Conservation (phyloP, 768 basidiomycete species). For the Termitomyces sp. region DNA sequence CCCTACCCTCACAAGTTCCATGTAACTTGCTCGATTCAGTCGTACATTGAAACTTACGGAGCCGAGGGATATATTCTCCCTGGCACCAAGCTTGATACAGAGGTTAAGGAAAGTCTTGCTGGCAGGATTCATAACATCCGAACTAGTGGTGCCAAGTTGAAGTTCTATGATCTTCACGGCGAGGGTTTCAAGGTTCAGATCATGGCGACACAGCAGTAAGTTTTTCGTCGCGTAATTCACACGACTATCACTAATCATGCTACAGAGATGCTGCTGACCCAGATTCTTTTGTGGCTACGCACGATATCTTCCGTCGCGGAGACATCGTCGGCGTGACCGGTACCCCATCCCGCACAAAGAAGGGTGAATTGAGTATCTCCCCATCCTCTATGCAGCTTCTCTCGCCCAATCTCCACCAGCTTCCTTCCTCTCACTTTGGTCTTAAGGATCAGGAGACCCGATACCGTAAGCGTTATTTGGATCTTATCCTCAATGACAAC, state of each 20-base stretch:
- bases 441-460: conserved; percentile 97
- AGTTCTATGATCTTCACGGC: conserved; percentile 91
- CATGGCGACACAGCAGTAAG: conserved; percentile 84
- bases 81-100: conserved; percentile 59
- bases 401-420: conserved; percentile 93
- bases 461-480: conserved; percentile 98
- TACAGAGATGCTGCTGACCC: conserved; percentile 62
- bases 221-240: conserved; percentile 24
- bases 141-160: conserved; percentile 74
- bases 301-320: conserved; percentile 89
- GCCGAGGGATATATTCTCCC: conserved; percentile 63
- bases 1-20: conserved; percentile 99
- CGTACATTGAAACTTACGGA: conserved; percentile 75
- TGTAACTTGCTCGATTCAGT: conserved; percentile 71
- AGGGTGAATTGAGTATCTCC: conserved; percentile 90
- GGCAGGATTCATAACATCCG: conserved; percentile 93
- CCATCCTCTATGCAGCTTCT: conserved; percentile 82
- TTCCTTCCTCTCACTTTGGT: conserved; percentile 90
- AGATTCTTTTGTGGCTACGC: conserved; percentile 62
- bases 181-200: conserved; percentile 95
- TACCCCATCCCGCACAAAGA: conserved; percentile 87
- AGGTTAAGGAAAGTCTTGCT: conserved; percentile 62
- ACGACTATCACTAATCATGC: not conserved
- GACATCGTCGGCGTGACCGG: conserved; percentile 96
- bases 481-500: conserved; percentile 90